These are phyloP conservation scores for Picea sitchensis DNA, from an alignment of 75 land plant genomes.

Conservation along the genomic window DNA sequence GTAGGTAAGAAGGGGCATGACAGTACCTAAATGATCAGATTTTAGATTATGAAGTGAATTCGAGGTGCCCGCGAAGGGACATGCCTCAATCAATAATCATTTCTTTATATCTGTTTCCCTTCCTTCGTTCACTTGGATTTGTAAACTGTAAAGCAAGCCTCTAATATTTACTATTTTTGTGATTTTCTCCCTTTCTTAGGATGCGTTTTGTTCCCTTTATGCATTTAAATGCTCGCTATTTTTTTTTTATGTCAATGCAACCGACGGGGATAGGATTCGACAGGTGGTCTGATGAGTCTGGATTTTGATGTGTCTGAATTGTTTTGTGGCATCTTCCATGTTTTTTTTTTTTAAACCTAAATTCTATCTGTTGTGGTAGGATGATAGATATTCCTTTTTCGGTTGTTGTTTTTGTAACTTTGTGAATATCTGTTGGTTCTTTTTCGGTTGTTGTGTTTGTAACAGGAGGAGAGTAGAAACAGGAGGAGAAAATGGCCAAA, in stretches of 20 bases:
- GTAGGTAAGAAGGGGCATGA: background rate
- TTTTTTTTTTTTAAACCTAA: background rate
- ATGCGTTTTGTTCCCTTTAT: background rate
- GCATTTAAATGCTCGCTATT: background rate
- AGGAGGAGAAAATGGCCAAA: no score
- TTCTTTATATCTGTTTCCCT: background rate
- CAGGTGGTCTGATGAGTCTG: background rate
- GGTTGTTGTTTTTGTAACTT: background rate
- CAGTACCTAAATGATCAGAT: background rate
- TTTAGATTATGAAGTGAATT: background rate
- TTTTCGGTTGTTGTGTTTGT: no score
- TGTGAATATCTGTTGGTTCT: background rate
- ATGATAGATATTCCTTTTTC: background rate
- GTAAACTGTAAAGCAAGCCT: background rate
- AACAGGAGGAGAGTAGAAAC: no score
- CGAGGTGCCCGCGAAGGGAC: no score
- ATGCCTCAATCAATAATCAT: background rate
- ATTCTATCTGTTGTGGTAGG: background rate
- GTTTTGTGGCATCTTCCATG: background rate
- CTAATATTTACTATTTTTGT: background rate
- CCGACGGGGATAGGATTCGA: background rate
- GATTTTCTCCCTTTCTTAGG: no score
- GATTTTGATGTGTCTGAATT: background rate
- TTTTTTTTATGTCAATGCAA: no score
- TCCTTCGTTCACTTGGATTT: background rate